A percentile compares a stretch with the other conserved stretches of the same genome.
Evolutionary conservation across 345 rosid genomes (phyloP).

Genomic region (Populus ilicifolia): DNA sequence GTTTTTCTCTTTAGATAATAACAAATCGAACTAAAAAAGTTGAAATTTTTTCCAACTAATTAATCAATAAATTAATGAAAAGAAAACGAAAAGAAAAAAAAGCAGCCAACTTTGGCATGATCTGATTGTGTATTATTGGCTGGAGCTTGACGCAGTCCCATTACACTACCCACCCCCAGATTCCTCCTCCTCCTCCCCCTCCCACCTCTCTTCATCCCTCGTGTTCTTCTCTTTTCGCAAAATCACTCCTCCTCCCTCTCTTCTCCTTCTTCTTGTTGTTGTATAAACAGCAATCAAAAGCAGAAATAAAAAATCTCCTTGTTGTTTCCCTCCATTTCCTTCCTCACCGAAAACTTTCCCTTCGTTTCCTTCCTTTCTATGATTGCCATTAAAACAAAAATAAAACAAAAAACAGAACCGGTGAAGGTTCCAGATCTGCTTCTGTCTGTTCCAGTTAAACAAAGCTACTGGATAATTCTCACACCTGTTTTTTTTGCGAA

Average conservation of each 20-base stretch:
- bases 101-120: slow-evolving; percentile 17
- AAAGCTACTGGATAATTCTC: not conserved
- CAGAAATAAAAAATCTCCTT: not conserved
- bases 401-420: not conserved
- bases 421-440: not conserved
- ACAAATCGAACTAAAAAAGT: not conserved
- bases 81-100: not conserved
- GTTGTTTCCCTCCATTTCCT: not conserved
- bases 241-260: not conserved
- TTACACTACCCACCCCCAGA: slow-evolving; percentile 16
- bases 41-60: not conserved
- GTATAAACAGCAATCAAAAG: not conserved
- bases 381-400: not conserved
- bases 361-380: not conserved
- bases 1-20: not conserved
- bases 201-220: not conserved
- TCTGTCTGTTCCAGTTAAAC: not conserved
- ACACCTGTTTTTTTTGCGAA: slow-evolving; percentile 10
- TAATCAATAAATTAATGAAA: not conserved
- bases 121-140: slow-evolving; percentile 26
- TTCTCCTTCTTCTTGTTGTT: not conserved
- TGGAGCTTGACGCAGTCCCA: slow-evolving; percentile 51
- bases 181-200: not conserved
- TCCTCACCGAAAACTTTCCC: not conserved
- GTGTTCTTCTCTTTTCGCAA: not conserved